Evolutionary conservation across 1,139 yeast genomes (phyloP).

Genomic region (Scheffersomyces cryptocercus): DNA sequence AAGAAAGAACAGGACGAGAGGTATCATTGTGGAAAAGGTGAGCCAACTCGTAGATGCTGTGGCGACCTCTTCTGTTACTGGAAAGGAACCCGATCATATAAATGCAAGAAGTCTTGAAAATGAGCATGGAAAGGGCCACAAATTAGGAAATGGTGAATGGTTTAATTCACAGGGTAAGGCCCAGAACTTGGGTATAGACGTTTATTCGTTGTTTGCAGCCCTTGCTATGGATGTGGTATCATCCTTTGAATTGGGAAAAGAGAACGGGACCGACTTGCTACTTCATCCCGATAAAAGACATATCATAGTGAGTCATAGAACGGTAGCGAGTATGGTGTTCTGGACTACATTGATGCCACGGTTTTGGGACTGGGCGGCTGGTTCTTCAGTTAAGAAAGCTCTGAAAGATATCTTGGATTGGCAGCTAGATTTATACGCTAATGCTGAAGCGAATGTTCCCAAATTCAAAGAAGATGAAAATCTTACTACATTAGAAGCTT

Average conservation of each 20-base stretch:
- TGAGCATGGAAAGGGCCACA: conserved; percentile 36
- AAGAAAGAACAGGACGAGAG: conserved; percentile 26
- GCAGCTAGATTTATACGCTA: conserved; percentile 46
- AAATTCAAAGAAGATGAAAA: conserved; percentile 18
- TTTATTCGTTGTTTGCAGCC: conserved; percentile 62
- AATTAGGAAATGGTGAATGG: conserved; percentile 26
- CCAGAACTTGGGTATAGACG: conserved; percentile 48
- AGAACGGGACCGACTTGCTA: conserved; percentile 45
- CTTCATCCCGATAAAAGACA: conserved; percentile 37
- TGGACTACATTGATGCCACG: conserved; percentile 67
- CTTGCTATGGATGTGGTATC: conserved; percentile 74
- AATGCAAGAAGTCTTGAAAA: conserved; percentile 34
- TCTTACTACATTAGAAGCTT: conserved; percentile 35
- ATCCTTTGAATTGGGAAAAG: conserved; percentile 58
- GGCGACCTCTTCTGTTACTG: conserved; percentile 32
- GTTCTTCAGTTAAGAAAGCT: conserved; percentile 38
- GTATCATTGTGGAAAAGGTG: conserved; percentile 25
- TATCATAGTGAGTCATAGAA: conserved; percentile 50
- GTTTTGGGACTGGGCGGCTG: conserved; percentile 53
- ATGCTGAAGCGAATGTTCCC: conserved; percentile 37
- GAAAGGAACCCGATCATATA: conserved; percentile 32
- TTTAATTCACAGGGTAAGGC: conserved; percentile 20
- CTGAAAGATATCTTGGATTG: conserved; percentile 47
- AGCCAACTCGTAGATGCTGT: conserved; percentile 28
- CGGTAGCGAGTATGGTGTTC: conserved; percentile 65